Evolutionary conservation across 306 rosid genomes (phyloP), one percentile per base, ranked within the genome.

Genomic region (Gillenia trifoliata): DNA sequence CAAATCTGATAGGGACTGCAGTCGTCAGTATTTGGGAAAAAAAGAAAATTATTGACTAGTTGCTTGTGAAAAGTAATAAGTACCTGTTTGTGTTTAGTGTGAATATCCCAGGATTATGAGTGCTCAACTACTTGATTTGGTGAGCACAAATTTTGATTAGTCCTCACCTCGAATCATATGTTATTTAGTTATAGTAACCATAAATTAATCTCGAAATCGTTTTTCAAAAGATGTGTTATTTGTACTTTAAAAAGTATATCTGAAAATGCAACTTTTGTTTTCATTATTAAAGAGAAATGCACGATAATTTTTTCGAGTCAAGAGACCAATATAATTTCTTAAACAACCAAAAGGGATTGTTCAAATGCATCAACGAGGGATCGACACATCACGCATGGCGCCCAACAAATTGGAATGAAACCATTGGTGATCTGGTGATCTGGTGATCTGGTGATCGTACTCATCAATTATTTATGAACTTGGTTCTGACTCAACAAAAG

Each of bases 1-100:
- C 64, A n/a, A 26, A 52, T 72, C 34, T 68, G 69, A 80, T 13
- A 25, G 64, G 47, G 29, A 61, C 57, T 34, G 56, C 52, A 47
- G 75, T 31, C n/a, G 52, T 28, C 36, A 65, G 20, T 68, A 66
- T 62, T 57, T 54, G 2, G 11, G 22, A 26, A 54, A 4, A 54
- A 54, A n/a, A n/a, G n/a, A n/a, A 54, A 54, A n/a, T 23, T 57
- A 61, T 29, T 61, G 10, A 29, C 1, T 6, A 1, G 6, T 2
- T 23, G 22, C 6, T 9, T 61, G 9, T 30, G 38, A 61, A 29
- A 26, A 29, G 10, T 29, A 61, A 6, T 1, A 16, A 29, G 12
- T 28, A 29, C 38, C 9, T 8, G 41, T 38, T 38, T 38, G 41
- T 26, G 38, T 15, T 61, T 29, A 29, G 38, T 0, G 36, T 55